Conservation (phyloP, 805 yeast species). For the Kodamaea nitidulidarum region DNA sequence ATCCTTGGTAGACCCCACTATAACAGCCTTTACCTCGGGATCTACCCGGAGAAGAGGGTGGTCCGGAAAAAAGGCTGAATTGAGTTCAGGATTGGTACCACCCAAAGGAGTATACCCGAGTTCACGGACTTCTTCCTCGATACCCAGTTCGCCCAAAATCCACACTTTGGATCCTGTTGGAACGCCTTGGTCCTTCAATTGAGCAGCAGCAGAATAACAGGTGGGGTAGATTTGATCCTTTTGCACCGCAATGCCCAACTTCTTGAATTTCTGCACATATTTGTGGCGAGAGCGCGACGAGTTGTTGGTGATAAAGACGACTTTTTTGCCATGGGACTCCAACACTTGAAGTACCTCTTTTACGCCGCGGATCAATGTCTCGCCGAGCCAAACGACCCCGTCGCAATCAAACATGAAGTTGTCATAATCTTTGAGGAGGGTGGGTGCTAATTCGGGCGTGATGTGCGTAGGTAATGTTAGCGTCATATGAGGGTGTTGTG, state of each 20-base stretch:
- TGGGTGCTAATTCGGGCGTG: constrained; percentile 1
- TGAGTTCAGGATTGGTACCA: constrained; percentile 28
- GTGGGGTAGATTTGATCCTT: constrained; percentile 34
- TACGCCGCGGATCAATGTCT: constrained; percentile 31
- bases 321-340: constrained; percentile 20
- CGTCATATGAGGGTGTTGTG: too few relatives aligned
- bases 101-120: constrained; percentile 34
- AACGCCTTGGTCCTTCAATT: constrained; percentile 16
- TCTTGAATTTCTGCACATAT: constrained; percentile 29
- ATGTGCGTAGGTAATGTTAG: constrained; percentile 1
- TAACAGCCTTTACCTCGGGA: constrained; percentile 37
- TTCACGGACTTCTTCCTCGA: constrained; percentile 31
- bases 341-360: constrained; percentile 22
- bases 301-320: constrained; percentile 37
- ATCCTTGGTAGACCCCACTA: constrained; percentile 37
- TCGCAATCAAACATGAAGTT: constrained; percentile 41
- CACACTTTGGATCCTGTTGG: constrained; percentile 32
- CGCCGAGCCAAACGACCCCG: constrained; percentile 41
- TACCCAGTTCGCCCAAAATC: constrained; percentile 40
- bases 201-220: constrained; percentile 33
- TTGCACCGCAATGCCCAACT: constrained; percentile 27
- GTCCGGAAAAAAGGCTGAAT: constrained; percentile 22
- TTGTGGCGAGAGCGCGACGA: constrained; percentile 32
- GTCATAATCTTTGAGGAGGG: constrained; percentile 27
- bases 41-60: constrained; percentile 29